These are phyloP conservation scores for Rhodotorula sp. DNA, from an alignment of 1,284 basidiomycete species.

Conservation along the genomic window DNA sequence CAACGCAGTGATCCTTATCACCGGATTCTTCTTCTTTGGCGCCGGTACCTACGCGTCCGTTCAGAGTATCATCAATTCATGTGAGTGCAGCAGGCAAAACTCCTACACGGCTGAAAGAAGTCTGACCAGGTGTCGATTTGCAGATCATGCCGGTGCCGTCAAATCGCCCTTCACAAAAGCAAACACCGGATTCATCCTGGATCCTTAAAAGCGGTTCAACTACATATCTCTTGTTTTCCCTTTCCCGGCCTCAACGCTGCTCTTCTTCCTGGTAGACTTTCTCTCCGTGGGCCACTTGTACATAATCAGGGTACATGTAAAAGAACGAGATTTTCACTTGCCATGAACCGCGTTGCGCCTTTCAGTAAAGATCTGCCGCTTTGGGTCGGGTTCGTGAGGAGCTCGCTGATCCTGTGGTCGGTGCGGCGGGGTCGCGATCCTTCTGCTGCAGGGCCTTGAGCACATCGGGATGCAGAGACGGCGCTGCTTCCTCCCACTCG, in stretches of 20 bases:
- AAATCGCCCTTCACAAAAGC: constrained; percentile 31
- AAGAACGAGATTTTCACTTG: background rate
- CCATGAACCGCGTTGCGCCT: constrained; percentile 23
- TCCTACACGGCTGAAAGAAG: too few relatives aligned
- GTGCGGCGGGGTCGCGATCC: constrained; percentile 25
- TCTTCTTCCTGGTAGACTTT: too few relatives aligned
- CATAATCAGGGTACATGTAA: too few relatives aligned
- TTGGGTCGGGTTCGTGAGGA: constrained; percentile 32
- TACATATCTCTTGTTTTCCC: background rate
- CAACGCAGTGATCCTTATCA: background rate
- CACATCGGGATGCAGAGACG: constrained; percentile 28
- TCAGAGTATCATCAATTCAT: constrained; percentile 54
- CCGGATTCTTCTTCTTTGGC: constrained; percentile 51
- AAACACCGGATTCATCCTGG: constrained; percentile 31
- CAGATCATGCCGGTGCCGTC: constrained; percentile 25
- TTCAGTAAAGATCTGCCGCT: constrained; percentile 37
- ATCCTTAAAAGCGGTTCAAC: background rate
- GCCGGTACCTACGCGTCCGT: constrained; percentile 55
- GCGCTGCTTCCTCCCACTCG: constrained; percentile 50
- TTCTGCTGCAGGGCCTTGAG: constrained; percentile 16
- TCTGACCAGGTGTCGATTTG: too few relatives aligned
- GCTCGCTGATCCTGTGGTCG: constrained; percentile 46
- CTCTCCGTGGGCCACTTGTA: too few relatives aligned
- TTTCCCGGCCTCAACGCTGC: too few relatives aligned
- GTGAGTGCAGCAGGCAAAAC: background rate